These are phyloP conservation scores for Exsudoporus frostii DNA, from an alignment of 768 basidiomycete species.

Conservation along the genomic window DNA sequence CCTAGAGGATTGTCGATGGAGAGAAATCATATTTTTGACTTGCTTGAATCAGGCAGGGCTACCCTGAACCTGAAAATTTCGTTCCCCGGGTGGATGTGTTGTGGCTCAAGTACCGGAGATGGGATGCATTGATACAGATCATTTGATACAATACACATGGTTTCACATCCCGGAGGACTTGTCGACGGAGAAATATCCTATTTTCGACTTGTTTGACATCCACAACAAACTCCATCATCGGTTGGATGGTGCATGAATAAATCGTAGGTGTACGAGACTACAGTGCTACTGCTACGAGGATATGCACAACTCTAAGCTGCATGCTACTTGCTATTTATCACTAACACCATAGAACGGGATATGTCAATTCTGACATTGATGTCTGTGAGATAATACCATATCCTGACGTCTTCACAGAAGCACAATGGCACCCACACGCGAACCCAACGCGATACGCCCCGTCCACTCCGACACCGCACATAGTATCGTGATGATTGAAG, in stretches of 20 bases:
- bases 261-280: background rate
- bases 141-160: too few species aligned
- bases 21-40: too few species aligned
- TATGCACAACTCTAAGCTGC: background rate
- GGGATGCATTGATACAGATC: too few species aligned
- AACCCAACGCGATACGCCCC: conserved; percentile 42
- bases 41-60: too few species aligned
- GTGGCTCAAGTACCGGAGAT: too few species aligned
- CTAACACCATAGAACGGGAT: background rate
- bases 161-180: too few species aligned
- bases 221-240: too few species aligned
- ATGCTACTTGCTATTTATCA: background rate
- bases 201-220: too few species aligned
- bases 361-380: background rate
- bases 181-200: too few species aligned
- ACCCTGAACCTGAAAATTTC: too few species aligned
- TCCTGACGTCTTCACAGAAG: conserved; percentile 10
- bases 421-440: conserved; percentile 34
- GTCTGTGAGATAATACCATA: background rate
- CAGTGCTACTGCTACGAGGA: background rate
- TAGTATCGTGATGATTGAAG: conserved; percentile 36
- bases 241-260: background rate
- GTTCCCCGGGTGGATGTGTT: too few species aligned
- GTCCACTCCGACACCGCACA: conserved; percentile 46
- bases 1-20: too few species aligned